Conservation (phyloP, 805 yeast genomes). For the Hanseniaspora hatyaiensis region DNA sequence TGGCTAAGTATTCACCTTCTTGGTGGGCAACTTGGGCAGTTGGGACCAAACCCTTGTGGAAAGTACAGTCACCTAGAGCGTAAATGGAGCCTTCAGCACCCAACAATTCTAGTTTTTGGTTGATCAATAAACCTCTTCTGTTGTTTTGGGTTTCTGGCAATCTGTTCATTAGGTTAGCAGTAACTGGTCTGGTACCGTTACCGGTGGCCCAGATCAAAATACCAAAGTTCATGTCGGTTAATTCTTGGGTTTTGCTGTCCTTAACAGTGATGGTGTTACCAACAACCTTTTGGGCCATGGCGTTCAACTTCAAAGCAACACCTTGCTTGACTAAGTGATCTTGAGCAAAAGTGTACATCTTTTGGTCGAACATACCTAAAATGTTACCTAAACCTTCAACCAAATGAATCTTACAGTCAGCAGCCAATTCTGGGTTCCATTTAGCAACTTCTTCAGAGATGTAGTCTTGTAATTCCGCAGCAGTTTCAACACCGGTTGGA, state of each 20-base stretch:
- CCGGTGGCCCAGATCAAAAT: slow-evolving; percentile 96
- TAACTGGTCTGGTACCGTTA: slow-evolving; percentile 73
- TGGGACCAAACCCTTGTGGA: slow-evolving; percentile 76
- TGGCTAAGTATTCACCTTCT: slow-evolving; percentile 74
- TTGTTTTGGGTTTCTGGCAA: slow-evolving; percentile 72
- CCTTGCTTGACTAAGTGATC: slow-evolving; percentile 56
- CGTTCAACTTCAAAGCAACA: slow-evolving; percentile 66
- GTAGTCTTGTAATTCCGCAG: slow-evolving; percentile 91
- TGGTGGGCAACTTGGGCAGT: slow-evolving; percentile 97
- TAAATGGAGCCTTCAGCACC: slow-evolving; percentile 68
- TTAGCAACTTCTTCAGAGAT: slow-evolving; percentile 79
- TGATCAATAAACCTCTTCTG: slow-evolving; percentile 79
- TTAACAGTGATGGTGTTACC: slow-evolving; percentile 58
- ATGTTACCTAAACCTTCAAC: slow-evolving; percentile 90
- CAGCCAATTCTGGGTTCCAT: slow-evolving; percentile 78
- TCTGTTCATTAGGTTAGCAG: slow-evolving; percentile 51
- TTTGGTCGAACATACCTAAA: slow-evolving; percentile 58
- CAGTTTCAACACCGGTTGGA: slow-evolving; percentile 96
- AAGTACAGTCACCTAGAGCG: slow-evolving; percentile 92
- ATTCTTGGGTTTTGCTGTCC: slow-evolving; percentile 55
- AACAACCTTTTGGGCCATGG: slow-evolving; percentile 80
- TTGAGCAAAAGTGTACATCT: slow-evolving; percentile 66
- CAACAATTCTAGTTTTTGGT: slow-evolving; percentile 68
- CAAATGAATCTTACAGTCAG: slow-evolving; percentile 70
- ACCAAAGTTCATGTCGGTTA: slow-evolving; percentile 74